Evolutionary conservation across 2,329 filamentous ascomycete genomes (phyloP).

Genomic region (Biscogniauxia marginata): DNA sequence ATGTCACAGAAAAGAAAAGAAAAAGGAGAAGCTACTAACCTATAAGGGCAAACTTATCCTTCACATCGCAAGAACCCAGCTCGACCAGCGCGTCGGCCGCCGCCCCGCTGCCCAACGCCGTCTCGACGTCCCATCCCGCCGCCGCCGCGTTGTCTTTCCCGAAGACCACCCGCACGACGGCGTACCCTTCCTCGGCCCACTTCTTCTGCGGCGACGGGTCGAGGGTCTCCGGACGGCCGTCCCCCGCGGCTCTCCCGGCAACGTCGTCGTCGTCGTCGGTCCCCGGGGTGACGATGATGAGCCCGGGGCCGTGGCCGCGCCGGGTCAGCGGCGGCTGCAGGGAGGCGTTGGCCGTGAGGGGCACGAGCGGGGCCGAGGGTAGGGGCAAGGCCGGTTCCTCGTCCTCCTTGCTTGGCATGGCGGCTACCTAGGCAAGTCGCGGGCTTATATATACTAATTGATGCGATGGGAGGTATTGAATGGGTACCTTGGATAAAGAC

Average conservation of each 20-base stretch:
- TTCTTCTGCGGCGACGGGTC: constrained; percentile 59
- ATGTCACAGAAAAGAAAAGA: not conserved
- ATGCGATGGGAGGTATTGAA: too few relatives aligned
- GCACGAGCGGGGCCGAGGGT: constrained; percentile 12
- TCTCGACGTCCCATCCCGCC: constrained; percentile 11
- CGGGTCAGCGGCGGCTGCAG: constrained; percentile 34
- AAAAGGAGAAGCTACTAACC: constrained; percentile 25
- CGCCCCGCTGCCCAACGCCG: not conserved
- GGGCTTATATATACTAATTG: too few relatives aligned
- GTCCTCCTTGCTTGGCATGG: too few relatives aligned
- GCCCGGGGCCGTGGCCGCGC: constrained; percentile 37
- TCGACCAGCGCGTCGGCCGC: constrained; percentile 18
- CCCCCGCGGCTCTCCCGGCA: not conserved
- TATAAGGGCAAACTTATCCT: constrained; percentile 39
- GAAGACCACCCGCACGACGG: constrained; percentile 54
- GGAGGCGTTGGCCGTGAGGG: constrained; percentile 9
- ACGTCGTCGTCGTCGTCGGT: constrained; percentile 17
- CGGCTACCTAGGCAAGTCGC: too few relatives aligned
- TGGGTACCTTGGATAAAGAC: too few relatives aligned
- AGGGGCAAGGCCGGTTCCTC: not conserved
- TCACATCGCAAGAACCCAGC: constrained; percentile 34
- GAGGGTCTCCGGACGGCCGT: constrained; percentile 21
- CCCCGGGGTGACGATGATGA: constrained; percentile 32
- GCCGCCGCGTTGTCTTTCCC: constrained; percentile 10
- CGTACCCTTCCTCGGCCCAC: constrained; percentile 71